Evolutionary conservation across 495 filamentous ascomycete genomes (phyloP).

Genomic region (Hyaloscypha hepaticicola): DNA sequence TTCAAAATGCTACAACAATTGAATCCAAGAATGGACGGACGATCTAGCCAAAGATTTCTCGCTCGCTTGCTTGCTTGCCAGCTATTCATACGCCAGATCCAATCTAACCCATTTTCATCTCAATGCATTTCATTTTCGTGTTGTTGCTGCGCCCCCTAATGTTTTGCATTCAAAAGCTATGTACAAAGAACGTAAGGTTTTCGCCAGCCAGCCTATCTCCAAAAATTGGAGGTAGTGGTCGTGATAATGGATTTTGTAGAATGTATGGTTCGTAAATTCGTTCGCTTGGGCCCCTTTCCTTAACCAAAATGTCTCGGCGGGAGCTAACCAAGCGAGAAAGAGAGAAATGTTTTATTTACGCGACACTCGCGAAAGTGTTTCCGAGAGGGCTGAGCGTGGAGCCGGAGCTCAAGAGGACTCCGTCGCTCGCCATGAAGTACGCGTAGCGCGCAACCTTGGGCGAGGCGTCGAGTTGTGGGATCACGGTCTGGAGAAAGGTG

Average conservation of each 20-base stretch:
- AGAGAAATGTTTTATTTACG: background rate
- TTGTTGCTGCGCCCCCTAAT: background rate
- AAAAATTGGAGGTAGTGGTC: background rate
- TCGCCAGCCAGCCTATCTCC: background rate
- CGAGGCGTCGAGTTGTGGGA: constrained; percentile 66
- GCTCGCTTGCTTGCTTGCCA: no score
- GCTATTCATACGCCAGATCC: background rate
- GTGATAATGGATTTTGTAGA: background rate
- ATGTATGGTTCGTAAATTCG: background rate
- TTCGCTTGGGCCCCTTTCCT: background rate
- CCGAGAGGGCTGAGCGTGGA: constrained; percentile 10
- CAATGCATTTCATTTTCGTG: no score
- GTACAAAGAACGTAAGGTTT: background rate
- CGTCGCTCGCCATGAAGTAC: constrained; percentile 71
- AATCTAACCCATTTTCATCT: background rate
- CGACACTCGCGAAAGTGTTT: background rate
- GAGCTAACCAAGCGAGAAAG: no score
- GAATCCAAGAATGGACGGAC: background rate
- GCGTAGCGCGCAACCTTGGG: constrained; percentile 69
- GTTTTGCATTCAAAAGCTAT: background rate
- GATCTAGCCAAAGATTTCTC: background rate
- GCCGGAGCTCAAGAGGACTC: constrained; percentile 41
- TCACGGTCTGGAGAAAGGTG: constrained; percentile 55
- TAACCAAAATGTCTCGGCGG: no score
- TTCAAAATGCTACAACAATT: background rate